Percentiles rank a stretch among this genome's conserved stretches.
Evolutionary conservation across 768 basidiomycete species (phyloP).

Genomic region (Mycena polygramma): DNA sequence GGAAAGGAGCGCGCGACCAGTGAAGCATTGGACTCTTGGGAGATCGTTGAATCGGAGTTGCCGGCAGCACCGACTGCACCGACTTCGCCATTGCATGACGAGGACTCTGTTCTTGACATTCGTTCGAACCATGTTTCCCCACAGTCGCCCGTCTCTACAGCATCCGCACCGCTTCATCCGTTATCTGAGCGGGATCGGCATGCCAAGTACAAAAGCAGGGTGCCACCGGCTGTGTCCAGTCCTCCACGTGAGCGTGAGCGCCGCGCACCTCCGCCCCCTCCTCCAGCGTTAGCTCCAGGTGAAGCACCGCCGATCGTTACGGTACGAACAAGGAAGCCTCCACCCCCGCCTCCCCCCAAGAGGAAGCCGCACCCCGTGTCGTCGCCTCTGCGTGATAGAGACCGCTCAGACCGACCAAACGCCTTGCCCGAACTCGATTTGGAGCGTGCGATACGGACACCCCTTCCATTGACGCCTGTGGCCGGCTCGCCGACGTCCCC

Average conservation of each 20-base stretch:
- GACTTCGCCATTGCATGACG: constrained; percentile 45
- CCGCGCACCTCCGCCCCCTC: constrained; percentile 36
- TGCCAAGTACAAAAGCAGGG: constrained; percentile 10
- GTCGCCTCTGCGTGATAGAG: constrained; percentile 48
- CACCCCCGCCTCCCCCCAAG: constrained; percentile 41
- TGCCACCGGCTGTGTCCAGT: constrained; percentile 6
- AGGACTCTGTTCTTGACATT: constrained; percentile 40
- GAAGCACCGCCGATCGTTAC: constrained; percentile 46
- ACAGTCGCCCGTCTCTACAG: constrained; percentile 14
- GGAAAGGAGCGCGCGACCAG: constrained; percentile 51
- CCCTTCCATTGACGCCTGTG: constrained; percentile 55
- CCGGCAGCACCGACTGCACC: constrained; percentile 30
- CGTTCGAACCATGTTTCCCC: constrained; percentile 19
- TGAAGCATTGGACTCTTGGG: constrained; percentile 60
- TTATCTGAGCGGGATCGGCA: constrained; percentile 28
- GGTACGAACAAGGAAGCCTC: constrained; percentile 47
- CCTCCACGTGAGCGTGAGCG: constrained; percentile 29
- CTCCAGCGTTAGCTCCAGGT: constrained; percentile 20
- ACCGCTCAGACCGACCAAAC: constrained; percentile 12
- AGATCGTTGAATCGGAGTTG: constrained; percentile 52
- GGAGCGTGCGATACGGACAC: constrained; percentile 52
- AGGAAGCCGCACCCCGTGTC: constrained; percentile 41
- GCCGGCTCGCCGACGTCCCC: constrained; percentile 30
- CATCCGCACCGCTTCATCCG: constrained; percentile 27
- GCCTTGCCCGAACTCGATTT: constrained; percentile 41